Conservation (phyloP, 2,329 filamentous ascomycete genomes). For the Fusarium floridanum region DNA sequence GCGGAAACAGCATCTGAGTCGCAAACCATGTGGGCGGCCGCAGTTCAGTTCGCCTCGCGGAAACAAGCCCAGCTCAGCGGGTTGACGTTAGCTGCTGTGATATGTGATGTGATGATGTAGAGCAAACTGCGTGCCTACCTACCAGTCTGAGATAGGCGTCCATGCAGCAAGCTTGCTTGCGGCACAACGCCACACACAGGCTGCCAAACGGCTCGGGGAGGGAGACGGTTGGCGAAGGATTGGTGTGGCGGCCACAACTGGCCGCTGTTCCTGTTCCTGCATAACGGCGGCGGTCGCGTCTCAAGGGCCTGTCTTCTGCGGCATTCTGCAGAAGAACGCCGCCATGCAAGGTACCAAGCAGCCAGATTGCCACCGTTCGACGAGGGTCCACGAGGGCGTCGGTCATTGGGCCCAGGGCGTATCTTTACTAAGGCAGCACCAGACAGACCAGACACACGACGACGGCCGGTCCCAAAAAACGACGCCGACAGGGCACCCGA, state of each 20-base stretch:
- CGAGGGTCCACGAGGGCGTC: conserved; percentile 27
- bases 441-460: conserved; percentile 1
- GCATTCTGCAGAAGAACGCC: conserved; percentile 39
- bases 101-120: conserved; percentile 18
- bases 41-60: neutral
- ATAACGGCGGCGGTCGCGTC: conserved; percentile 43
- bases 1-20: neutral
- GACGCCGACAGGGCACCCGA: conserved; percentile 20
- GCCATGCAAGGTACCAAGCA: conserved; percentile 46
- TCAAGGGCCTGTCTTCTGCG: conserved; percentile 22
- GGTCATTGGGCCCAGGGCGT: conserved; percentile 6
- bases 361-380: conserved; percentile 29
- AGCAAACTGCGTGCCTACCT: conserved; percentile 14
- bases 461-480: conserved; percentile 27
- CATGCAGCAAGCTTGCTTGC: conserved; percentile 18
- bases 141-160: conserved; percentile 20
- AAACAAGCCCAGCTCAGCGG: neutral
- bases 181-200: conserved; percentile 15
- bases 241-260: conserved; percentile 37
- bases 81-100: conserved; percentile 9
- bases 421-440: conserved; percentile 27
- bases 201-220: conserved; percentile 16
- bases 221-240: conserved; percentile 23
- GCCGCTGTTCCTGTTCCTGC: conserved; percentile 47
- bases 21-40: neutral